Evolutionary conservation across 352 stramenopile genomes (phyloP), one percentile per base, ranked within the genome.

Genomic region (Pythium aristosporum): DNA sequence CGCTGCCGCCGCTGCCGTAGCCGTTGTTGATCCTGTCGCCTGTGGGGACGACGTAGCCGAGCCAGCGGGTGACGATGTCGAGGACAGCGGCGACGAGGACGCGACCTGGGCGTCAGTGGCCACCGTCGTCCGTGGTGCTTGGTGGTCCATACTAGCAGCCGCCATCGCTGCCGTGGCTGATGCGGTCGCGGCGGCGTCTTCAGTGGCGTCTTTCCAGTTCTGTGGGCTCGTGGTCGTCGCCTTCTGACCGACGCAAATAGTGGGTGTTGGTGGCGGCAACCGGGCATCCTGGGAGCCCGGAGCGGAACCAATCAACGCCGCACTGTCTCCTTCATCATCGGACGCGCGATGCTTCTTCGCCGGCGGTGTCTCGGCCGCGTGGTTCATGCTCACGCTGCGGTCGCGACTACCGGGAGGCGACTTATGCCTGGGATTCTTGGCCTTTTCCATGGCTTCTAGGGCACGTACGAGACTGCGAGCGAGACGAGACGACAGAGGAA

Each of bases 311-410:
- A 30, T 59, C 15, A 49, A 23, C 53, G 43, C 34, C 2, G 11
- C 25, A 18, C 25, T 44, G 39, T 92, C 84, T 67, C 76, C 76
- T 51, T 93, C 80, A 59, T 93, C 84, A 66, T 91, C 82, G 5
- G 85, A 91, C 28, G 85, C 68, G 28, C 85, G 80, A 57, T 93
- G 85, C 69, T 93, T 93, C 71, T 93, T 93, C 58, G 68, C 76
- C 8, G 85, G 85, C 16, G 85, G 85, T 42, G 80, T 63, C 60
- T 68, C 65, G 7, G 48, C 41, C 28, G 56, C 63, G 54, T 77
- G 83, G 51, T 81, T 91, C 78, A 91, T 88, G 47, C 84, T 92
- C 7, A 89, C 73, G 39, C 82, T 91, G 12, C 84, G 80, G 50
- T 89, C 76, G 10, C 84, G 69, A 47, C 76, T 77, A 20, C 65